phyloP scores from a whole-genome alignment of 768 basidiomycete species.

The Pisolithus microcarpus region DNA sequence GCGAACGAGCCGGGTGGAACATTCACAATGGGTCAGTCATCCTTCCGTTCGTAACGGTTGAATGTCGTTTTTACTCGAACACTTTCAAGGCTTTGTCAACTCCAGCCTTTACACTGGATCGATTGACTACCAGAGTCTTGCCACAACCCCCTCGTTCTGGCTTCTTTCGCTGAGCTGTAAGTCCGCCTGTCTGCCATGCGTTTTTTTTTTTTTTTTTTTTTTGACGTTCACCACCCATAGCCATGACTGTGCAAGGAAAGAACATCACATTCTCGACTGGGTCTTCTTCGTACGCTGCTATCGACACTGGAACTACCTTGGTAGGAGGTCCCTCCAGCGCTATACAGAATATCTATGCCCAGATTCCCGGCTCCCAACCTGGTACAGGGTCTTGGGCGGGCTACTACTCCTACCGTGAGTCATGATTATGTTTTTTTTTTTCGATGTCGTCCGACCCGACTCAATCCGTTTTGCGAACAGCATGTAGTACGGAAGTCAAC shows the following conservation, averaged over 20 bases:
- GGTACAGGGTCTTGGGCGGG: slow-evolving; percentile 66
- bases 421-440: not conserved
- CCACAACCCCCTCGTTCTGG: slow-evolving; percentile 66
- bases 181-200: slow-evolving; percentile 15
- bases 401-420: slow-evolving; percentile 76
- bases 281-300: slow-evolving; percentile 58
- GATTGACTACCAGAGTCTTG: slow-evolving; percentile 74
- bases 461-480: slow-evolving; percentile 28
- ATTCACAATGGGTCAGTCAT: slow-evolving; percentile 59
- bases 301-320: slow-evolving; percentile 95
- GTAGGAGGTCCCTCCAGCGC: slow-evolving; percentile 69
- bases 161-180: slow-evolving; percentile 55
- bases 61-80: slow-evolving; percentile 9
- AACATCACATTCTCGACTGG: slow-evolving; percentile 43
- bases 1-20: slow-evolving; percentile 61
- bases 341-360: slow-evolving; percentile 57
- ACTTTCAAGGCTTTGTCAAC: slow-evolving; percentile 54
- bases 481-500: slow-evolving; percentile 62
- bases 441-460: not conserved
- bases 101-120: slow-evolving; percentile 68
- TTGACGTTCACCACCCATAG: slow-evolving; percentile 27
- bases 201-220: no score
- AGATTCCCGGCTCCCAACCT: slow-evolving; percentile 61
- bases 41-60: not conserved
- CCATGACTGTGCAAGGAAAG: slow-evolving; percentile 53